Percentiles rank a stretch among this genome's conserved stretches.
Evolutionary conservation across 345 rosid species (phyloP).

Genomic region (Camelina sativa): DNA sequence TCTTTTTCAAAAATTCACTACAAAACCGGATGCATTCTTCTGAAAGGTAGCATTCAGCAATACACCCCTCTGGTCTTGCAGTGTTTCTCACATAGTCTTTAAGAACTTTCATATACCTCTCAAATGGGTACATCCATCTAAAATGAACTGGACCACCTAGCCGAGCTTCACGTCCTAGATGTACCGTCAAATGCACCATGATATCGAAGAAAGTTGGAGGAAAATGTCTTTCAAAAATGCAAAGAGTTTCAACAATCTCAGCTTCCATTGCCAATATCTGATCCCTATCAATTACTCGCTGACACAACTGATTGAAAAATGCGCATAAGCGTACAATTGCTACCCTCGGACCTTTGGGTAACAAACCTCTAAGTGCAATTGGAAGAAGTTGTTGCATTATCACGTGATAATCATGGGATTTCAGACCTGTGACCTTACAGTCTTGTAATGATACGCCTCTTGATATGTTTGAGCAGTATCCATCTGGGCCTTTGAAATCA

Average conservation of each 20-base stretch:
- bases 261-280: constrained; percentile 1
- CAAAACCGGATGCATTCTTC: not conserved
- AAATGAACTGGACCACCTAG: constrained; percentile 15
- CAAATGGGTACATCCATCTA: not conserved
- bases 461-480: not conserved
- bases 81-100: not conserved
- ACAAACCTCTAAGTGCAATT: not conserved
- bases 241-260: not conserved
- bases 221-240: constrained; percentile 2
- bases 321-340: not conserved
- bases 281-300: constrained; percentile 13
- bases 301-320: not conserved
- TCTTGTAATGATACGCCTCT: not conserved
- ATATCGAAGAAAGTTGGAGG: constrained; percentile 22
- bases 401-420: constrained; percentile 10
- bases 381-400: not conserved
- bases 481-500: not conserved
- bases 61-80: not conserved
- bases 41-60: not conserved
- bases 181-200: not conserved
- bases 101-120: not conserved
- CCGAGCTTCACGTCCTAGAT: constrained; percentile 1
- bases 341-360: not conserved
- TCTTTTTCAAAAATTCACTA: not conserved
- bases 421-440: not conserved